Base-by-base conservation (phyloP, 2,329 filamentous ascomycete species). In the Alternaria ethzedia region DNA sequence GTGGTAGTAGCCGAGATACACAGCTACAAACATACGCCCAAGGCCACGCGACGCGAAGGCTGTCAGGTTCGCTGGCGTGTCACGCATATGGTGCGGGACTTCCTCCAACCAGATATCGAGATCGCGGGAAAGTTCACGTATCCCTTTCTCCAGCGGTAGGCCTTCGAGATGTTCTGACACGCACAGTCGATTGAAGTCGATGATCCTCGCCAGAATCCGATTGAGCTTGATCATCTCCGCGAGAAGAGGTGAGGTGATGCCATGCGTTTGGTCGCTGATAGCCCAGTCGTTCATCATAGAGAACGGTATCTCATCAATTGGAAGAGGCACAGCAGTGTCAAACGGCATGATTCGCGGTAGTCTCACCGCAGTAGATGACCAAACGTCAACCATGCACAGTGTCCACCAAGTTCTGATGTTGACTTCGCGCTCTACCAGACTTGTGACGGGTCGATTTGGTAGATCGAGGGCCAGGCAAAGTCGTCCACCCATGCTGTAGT, bases 141-240 rank as follows among this genome's bases (percentile, higher is more conserved):
- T 63, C n/a, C 66, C 69, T 28, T 12, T 57, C 28, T 71, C 64
- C 5, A 73, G 26, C 10, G 61, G 36, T 21, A 55, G 44, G 36
- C 69, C 68, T 63, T 71, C 66, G 4, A 71, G 65, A 23, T 71
- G 70, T 28, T 73, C 69, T 36, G 65, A 69, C n/a, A 71, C 70
- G 12, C 70, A 73, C 20, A 54, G 50, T 28, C 59, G 63, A 25
- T 73, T 73, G 62, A 73, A 73, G 46, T 71, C 70, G 46, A 73
- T 71, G 54, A 73, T 70, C 36, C 59, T 64, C 17, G 69, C 50
- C 25, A 73, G 47, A 26, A 73, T 71, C 23, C 68, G 63, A 32
- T 73, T 73, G 13, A 73, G 49, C 26, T 71, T 73, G 32, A 73
- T 64, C 70, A 73, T 73, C 50, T 73, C 70, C n/a, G 70, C 68